Base-by-base conservation (phyloP, 1,139 yeast species). In the Blastobotrys petasosporus region DNA sequence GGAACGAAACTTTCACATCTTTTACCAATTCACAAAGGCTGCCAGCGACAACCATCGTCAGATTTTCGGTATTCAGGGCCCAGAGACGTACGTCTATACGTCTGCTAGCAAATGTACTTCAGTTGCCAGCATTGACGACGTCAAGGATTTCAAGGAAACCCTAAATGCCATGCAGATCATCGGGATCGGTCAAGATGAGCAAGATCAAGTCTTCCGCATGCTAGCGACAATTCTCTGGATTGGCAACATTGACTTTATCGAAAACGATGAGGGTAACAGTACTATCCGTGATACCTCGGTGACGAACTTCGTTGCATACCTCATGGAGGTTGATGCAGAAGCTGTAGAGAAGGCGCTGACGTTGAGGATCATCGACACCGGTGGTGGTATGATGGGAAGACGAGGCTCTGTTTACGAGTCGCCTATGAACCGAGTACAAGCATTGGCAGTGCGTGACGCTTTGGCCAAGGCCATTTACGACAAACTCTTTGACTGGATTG, bases 1-100 rank as follows among this genome's bases (percentile, higher is more conserved):
- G 59, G 99, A 94, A 70, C 79, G 99, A 64, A 92, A 92, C 63
- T 94, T 92, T 71, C 99, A 94, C 65, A 94, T 94, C 49, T 94
- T 94, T 65, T 94, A 94, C 63, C 99, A 94, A 68, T 83, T 86
- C 64, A 85, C 97, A 13, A 94, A 92, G 63, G 86, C 86, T 53
- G 95, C 97, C 12, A 80, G 90, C 11, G 88, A 88, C 28, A 75
- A 76, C 50, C 90, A 92, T 63, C 82, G 95, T 62, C 88, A 86
- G 57, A 71, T 68, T 39, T 90, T 72, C 64, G 98, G 98, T 42
- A 80, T 94, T 48, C 98, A 90, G 67, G 81, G 82, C 31, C 98
- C 98, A 1, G 97, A 92, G 60, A 80, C 92, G 44, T 94, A 94
- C 65, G 67, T 83, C 20, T 94, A 92, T 64, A 92, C 98, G 0